Percentiles rank a stretch among this genome's conserved stretches.
Conservation (phyloP, 2,329 filamentous ascomycete genomes). For the Colletotrichum caudatum region DNA sequence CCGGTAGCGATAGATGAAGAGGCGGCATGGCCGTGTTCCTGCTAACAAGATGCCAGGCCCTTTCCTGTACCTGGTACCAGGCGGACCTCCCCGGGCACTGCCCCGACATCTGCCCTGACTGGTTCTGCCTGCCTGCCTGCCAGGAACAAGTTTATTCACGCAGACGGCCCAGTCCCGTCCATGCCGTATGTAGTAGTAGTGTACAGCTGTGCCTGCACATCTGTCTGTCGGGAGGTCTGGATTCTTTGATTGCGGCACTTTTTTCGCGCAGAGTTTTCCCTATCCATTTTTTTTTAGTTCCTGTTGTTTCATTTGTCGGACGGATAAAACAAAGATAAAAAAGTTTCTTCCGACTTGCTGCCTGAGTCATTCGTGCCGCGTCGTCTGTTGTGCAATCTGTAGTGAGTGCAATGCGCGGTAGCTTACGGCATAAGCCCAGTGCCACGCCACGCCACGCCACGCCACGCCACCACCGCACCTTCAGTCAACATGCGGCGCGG, state of each 20-base stretch:
- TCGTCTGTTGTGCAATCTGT: neutral
- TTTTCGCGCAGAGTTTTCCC: slow-evolving; percentile 16
- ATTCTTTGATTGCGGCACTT: slow-evolving; percentile 9
- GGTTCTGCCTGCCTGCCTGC: neutral
- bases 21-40: accelerated
- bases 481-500: neutral
- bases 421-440: neutral
- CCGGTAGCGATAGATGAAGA: neutral
- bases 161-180: slow-evolving; percentile 8
- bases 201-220: slow-evolving; percentile 17
- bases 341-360: slow-evolving; percentile 7
- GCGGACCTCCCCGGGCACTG: slow-evolving; percentile 15
- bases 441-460: slow-evolving; percentile 12
- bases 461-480: slow-evolving; percentile 10
- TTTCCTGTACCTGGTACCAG: neutral
- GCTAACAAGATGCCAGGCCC: neutral
- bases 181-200: slow-evolving; percentile 1
- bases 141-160: slow-evolving; percentile 35
- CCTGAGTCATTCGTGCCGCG: slow-evolving; percentile 24
- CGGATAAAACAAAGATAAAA: neutral
- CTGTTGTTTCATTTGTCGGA: accelerated
- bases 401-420: slow-evolving; percentile 2
- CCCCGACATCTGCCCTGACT: neutral
- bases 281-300: neutral
- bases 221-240: slow-evolving; percentile 7